Evolutionary conservation across 2,329 filamentous ascomycete species (phyloP), one percentile per base, ranked within the genome.

Genomic region (Aspergillus ochraceoroseus): DNA sequence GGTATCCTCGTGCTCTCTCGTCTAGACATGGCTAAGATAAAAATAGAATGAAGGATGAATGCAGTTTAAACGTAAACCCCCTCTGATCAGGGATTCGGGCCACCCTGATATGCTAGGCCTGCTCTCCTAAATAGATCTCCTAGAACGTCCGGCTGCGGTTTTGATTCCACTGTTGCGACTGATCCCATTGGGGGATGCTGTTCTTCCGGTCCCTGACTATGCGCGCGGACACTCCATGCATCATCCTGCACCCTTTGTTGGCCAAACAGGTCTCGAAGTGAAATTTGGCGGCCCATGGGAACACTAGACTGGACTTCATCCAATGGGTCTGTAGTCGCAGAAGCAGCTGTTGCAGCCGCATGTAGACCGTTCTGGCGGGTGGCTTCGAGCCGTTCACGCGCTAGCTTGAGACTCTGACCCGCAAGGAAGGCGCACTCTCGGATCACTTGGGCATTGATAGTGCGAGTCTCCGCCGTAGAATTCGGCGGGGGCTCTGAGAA

Each of bases 401-500:
- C 68, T 13, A 67, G 57, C 37, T 68, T 70, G 41, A 72, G 60
- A 48, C 71, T 76, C 33, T 67, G 57, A 15, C 70, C 70, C 1
- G 75, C 76, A 55, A 70, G 68, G 17, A 66, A 61, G 3, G 77
- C 77, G 47, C 75, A 74, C 29, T 75, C 72, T 43, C 70, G 65
- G 45, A 82, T 79, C 42, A 74, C 66, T 40, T 70, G 63, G 20
- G 72, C 75, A 22, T 75, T 74, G 30, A 76, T 61, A 22, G 66
- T 64, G 40, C 74, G 71, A 8, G 65, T 67, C 29, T 73, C 67
- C 9, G 72, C 71, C 2, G 76, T 80, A 2, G 73, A 76, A 28
- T 68, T 72, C 2, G 72, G 71, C n/a, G 69, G 62, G 1, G 70
- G 70, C 52, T 82, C 79, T n/a, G 72, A 72, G 56, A 79, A 82